Base-by-base conservation (phyloP, 1,139 yeast genomes). In the Debaryomycetaceae sp. region DNA sequence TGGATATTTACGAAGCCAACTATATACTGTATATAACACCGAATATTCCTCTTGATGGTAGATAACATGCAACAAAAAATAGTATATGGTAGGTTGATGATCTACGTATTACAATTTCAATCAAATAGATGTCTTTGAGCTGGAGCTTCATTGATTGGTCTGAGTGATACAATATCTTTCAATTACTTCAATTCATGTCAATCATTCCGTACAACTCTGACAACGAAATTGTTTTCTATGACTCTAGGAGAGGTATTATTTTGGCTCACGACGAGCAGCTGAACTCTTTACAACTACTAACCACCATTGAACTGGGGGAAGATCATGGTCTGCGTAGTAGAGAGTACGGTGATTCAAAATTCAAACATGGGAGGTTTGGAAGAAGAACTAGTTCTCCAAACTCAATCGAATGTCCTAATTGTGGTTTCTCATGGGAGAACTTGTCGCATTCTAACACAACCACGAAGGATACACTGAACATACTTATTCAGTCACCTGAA, bases 221-320 rank as follows among this genome's bases (percentile, higher is more conserved):
- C 42, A 65, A 62, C 42, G 63, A 63, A 44, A 54, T 70, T 36
- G 65, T 72, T 6, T 70, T 66, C 50, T 72, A 70, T 42, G 72
- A 75, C 48, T 66, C 75, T 4, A 56, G 62, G 30, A 65, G 67
- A 34, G 75, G 76, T 17, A 63, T 78, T 8, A 53, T 76, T 33
- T 80, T 78, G 5, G 54, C 76, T 1, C 78, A 75, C 49, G 70
- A 77, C 52, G 63, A 68, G 40, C 60, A 59, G 39, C 65, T 72
- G 4, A 72, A 76, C 36, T 65, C 74, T 11, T 59, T 76, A 34
- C 72, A 70, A 52, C 51, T 75, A 39, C 52, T 66, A 9, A 53
- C 65, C 6, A 56, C 61, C 5, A 35, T 40, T 23, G 36, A 36
- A n/a, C 37, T 14, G 22, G 27, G 36, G 14, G 20, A 36, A 20